Evolutionary conservation across 2,329 filamentous ascomycete genomes (phyloP).

Genomic region (Ceratocystis cacaofunesta): DNA sequence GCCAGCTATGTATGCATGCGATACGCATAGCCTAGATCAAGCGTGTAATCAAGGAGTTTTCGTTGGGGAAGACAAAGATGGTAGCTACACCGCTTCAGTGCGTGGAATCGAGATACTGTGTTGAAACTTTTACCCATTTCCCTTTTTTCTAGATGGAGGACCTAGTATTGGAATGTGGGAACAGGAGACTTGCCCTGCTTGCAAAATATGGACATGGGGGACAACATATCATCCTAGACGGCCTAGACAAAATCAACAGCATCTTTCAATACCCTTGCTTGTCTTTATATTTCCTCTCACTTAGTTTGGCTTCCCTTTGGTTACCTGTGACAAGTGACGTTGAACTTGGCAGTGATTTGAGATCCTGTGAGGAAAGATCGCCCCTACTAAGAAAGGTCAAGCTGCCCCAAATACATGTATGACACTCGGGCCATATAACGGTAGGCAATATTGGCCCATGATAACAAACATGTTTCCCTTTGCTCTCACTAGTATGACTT

Average conservation of each 20-base stretch:
- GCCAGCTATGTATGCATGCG: conserved; percentile 1
- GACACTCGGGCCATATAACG: background rate
- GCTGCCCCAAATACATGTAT: background rate
- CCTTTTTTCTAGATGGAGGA: background rate
- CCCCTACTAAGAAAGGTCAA: background rate
- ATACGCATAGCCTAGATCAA: background rate
- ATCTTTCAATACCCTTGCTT: background rate
- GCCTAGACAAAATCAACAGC: no score
- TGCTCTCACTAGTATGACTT: background rate
- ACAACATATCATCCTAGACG: no score
- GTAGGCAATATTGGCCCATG: background rate
- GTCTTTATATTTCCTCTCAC: background rate
- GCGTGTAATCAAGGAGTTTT: conserved; percentile 2
- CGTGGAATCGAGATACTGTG: conserved; percentile 8
- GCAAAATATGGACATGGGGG: no score
- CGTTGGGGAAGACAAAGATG: background rate
- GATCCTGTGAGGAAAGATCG: background rate
- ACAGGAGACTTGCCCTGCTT: background rate
- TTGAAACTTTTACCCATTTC: conserved; percentile 4
- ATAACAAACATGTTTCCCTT: background rate
- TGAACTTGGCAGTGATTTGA: background rate
- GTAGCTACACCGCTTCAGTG: conserved; percentile 8
- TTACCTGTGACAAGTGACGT: background rate
- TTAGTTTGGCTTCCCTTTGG: background rate
- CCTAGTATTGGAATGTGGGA: background rate